Evolutionary conservation across 208 protist genomes (phyloP), one percentile per base, ranked within the genome.

Genomic region (Wallacemonas sp.): DNA sequence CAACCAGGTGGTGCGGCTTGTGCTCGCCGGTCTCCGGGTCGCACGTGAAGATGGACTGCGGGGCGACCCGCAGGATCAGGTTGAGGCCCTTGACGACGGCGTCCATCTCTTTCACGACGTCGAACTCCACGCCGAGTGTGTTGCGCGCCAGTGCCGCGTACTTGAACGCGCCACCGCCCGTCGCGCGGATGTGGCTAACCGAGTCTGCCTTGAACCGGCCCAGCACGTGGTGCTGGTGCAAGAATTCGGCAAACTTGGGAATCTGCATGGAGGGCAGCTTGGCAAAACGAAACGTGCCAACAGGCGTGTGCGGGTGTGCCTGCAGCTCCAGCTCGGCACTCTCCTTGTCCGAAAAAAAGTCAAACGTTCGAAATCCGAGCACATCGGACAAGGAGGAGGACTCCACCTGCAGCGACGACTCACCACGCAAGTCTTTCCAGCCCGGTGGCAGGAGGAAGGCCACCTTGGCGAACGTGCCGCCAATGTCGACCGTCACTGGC

Each of bases 111-210:
- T 86, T 87, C 71, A 95, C 82, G 2, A 91, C 84, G n/a, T 89
- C 76, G 59, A 97, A 85, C 65, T 77, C 71, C 25, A 87, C 68
- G 22, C 77, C 65, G 5, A 96, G 57, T 12, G 73, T 70, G 14
- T 78, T 75, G 10, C 73, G 71, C 5, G 80, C 82, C 29, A 93
- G 33, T 10, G 50, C 31, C 11, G 86, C 75, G 71, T 93, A 97
- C 73, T 95, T 95, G 72, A 94, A 96, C 26, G 93, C 91, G 28
- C 93, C 93, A 45, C 93, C 93, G 36, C 93, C 93, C 4, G 93
- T 97, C 5, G 90, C 93, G 7, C 90, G 85, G 7, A 97, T 59
- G 25, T 67, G 50, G 5, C 39, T 36, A 4, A 77, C 75, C 69
- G 75, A 88, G 63, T 83, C 29, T 0, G 72, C 31, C 26, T 69